Percentiles rank a stretch among this genome's conserved stretches.
These are phyloP conservation scores for Calvatia gigantea DNA, from an alignment of 768 basidiomycete species.

Conservation along the genomic window DNA sequence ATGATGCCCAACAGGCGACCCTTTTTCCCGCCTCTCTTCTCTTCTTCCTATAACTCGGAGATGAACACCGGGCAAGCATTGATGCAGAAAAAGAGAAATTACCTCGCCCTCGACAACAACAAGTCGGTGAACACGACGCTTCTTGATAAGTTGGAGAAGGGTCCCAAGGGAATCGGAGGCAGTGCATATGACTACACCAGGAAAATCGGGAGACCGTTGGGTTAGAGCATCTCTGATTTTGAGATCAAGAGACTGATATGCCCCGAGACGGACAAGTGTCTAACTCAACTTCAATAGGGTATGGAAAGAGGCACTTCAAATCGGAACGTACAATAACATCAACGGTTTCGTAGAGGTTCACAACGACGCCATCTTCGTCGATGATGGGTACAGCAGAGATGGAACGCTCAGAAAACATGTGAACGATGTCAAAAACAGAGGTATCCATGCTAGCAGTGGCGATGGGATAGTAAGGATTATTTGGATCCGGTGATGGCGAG, in stretches of 20 bases:
- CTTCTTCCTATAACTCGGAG: constrained; percentile 63
- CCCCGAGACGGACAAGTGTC: constrained; percentile 93
- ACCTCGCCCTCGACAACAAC: constrained; percentile 95
- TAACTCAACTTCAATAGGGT: constrained; percentile 30
- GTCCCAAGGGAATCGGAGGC: constrained; percentile 90
- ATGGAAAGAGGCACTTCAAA: neutral
- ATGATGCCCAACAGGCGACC: constrained; percentile 84
- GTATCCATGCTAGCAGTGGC: constrained; percentile 89
- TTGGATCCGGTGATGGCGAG: constrained; percentile 41
- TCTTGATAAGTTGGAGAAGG: constrained; percentile 87
- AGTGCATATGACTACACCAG: constrained; percentile 94
- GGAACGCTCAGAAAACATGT: constrained; percentile 94
- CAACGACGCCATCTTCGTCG: constrained; percentile 86
- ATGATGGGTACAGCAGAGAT: constrained; percentile 98
- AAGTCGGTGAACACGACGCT: constrained; percentile 89
- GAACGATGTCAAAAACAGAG: constrained; percentile 96
- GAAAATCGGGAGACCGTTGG: constrained; percentile 92
- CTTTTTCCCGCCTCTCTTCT: constrained; percentile 74
- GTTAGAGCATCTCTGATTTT: constrained; percentile 90
- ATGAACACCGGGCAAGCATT: neutral
- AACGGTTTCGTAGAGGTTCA: constrained; percentile 97
- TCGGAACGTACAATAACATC: constrained; percentile 85
- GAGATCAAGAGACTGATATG: constrained; percentile 93
- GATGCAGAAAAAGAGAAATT: constrained; percentile 19
- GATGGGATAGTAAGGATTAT: constrained; percentile 83